These are phyloP conservation scores for Mycena sp. DNA, from an alignment of 1,284 basidiomycete species.

Conservation along the genomic window DNA sequence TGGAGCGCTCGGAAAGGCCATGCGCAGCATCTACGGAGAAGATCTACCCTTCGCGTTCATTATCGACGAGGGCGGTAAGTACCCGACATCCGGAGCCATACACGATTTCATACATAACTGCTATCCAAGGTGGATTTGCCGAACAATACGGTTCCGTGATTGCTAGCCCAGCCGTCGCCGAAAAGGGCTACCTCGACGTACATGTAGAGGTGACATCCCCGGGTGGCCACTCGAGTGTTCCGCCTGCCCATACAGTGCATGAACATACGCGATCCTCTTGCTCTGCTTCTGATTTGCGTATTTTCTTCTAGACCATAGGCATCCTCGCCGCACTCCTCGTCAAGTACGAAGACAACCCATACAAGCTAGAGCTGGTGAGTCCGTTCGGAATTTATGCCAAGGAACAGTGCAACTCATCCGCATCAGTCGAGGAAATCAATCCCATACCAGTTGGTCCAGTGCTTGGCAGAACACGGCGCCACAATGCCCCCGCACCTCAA, in stretches of 20 bases:
- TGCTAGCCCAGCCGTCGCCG: constrained; percentile 56
- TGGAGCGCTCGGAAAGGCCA: constrained; percentile 46
- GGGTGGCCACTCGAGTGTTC: constrained; percentile 66
- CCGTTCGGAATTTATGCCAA: not conserved
- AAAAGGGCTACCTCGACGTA: constrained; percentile 66
- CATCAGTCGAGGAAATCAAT: constrained; percentile 36
- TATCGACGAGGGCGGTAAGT: constrained; percentile 51
- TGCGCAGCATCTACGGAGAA: constrained; percentile 56
- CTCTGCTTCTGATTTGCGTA: not conserved
- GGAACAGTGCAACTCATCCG: not conserved
- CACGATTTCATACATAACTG: not conserved
- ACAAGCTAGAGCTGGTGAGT: constrained; percentile 39
- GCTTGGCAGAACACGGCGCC: constrained; percentile 47
- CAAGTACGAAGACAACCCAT: constrained; percentile 54
- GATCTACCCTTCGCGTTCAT: constrained; percentile 56
- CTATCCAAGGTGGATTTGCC: constrained; percentile 31
- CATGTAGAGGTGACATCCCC: constrained; percentile 52
- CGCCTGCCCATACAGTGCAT: constrained; percentile 52
- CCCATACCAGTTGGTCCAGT: constrained; percentile 39
- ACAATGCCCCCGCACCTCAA: constrained; percentile 42
- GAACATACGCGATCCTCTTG: not conserved
- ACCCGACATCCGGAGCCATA: not conserved
- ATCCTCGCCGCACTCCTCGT: constrained; percentile 53
- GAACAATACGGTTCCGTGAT: constrained; percentile 41
- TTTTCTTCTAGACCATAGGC: constrained; percentile 51